These are phyloP conservation scores for Ogataea trehalophila DNA, from an alignment of 805 yeast species.

Conservation along the genomic window DNA sequence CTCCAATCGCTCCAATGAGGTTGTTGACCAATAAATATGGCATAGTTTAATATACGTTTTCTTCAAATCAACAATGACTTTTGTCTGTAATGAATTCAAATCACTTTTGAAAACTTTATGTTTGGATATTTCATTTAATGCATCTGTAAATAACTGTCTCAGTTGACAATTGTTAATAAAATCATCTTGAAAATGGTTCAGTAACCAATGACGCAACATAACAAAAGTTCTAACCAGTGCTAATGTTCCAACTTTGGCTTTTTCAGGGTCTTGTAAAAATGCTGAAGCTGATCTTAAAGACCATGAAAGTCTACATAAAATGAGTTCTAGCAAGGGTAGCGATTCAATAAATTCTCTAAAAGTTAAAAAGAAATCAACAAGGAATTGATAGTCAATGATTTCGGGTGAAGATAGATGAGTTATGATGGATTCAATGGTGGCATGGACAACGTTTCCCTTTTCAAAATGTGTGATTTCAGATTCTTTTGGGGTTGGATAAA, in stretches of 20 bases:
- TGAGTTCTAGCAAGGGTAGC: slow-evolving; percentile 51
- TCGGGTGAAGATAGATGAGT: slow-evolving; percentile 68
- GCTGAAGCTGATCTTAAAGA: slow-evolving; percentile 38
- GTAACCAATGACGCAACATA: slow-evolving; percentile 81
- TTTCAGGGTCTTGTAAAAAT: slow-evolving; percentile 14
- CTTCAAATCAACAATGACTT: slow-evolving; percentile 30
- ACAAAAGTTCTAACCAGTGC: slow-evolving; percentile 81
- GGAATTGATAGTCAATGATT: slow-evolving; percentile 66
- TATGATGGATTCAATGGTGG: slow-evolving; percentile 39
- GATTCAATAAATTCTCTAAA: slow-evolving; percentile 66
- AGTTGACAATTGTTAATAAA: slow-evolving; percentile 52
- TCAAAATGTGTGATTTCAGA: slow-evolving; percentile 28
- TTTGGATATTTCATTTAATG: slow-evolving; percentile 37
- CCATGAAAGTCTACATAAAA: slow-evolving; percentile 70
- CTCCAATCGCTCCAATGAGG: slow-evolving; percentile 19
- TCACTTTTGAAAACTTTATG: slow-evolving; percentile 14
- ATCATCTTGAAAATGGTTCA: slow-evolving; percentile 84
- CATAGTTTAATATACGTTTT: slow-evolving; percentile 29
- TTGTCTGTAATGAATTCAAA: slow-evolving; percentile 17
- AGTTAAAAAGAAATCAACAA: slow-evolving; percentile 84
- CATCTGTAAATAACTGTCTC: slow-evolving; percentile 38
- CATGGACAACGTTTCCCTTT: slow-evolving; percentile 16
- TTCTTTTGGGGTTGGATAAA: slow-evolving; percentile 31
- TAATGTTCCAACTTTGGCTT: slow-evolving; percentile 50
- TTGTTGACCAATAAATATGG: slow-evolving; percentile 30